These are phyloP conservation scores for Ustilago crameri DNA, from an alignment of 1,284 basidiomycete genomes.

Conservation along the genomic window DNA sequence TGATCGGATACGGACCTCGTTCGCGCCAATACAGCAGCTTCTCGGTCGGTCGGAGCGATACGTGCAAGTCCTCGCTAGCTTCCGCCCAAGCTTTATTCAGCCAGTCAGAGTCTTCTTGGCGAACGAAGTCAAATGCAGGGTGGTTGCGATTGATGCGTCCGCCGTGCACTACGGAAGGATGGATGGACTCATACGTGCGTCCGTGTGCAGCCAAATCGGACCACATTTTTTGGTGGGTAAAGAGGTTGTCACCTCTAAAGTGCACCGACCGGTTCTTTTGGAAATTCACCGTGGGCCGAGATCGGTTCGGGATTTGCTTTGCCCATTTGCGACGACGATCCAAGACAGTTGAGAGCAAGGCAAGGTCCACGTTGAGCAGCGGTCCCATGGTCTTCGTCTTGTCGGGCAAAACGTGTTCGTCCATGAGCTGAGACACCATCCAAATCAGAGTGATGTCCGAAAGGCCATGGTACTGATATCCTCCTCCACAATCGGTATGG, in stretches of 20 bases:
- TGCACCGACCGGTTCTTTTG: conserved; percentile 18
- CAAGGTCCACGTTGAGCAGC: conserved; percentile 47
- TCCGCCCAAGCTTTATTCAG: conserved; percentile 37
- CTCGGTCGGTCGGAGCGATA: conserved; percentile 29
- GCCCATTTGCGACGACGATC: conserved; percentile 50
- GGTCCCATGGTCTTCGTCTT: conserved; percentile 30
- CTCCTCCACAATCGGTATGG: conserved; percentile 63
- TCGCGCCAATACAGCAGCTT: conserved; percentile 26
- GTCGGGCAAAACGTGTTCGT: conserved; percentile 33
- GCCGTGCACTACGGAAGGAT: conserved; percentile 45
- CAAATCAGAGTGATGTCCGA: conserved; percentile 61
- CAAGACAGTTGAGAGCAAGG: conserved; percentile 24
- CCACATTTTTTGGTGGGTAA: conserved; percentile 39
- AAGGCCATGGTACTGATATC: conserved; percentile 59
- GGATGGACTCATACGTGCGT: conserved; percentile 40
- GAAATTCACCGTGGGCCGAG: conserved; percentile 25
- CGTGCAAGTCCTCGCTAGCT: conserved; percentile 26
- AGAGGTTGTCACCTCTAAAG: neutral
- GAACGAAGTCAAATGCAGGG: conserved; percentile 30
- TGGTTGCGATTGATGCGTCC: conserved; percentile 23
- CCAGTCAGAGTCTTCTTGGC: conserved; percentile 4
- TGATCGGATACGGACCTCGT: conserved; percentile 32
- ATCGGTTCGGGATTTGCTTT: conserved; percentile 45
- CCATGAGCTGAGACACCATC: conserved; percentile 60
- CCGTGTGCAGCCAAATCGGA: conserved; percentile 25